phyloP scores from a whole-genome alignment of 2,329 filamentous ascomycete genomes.

The Calonectria pseudoturangicola region DNA sequence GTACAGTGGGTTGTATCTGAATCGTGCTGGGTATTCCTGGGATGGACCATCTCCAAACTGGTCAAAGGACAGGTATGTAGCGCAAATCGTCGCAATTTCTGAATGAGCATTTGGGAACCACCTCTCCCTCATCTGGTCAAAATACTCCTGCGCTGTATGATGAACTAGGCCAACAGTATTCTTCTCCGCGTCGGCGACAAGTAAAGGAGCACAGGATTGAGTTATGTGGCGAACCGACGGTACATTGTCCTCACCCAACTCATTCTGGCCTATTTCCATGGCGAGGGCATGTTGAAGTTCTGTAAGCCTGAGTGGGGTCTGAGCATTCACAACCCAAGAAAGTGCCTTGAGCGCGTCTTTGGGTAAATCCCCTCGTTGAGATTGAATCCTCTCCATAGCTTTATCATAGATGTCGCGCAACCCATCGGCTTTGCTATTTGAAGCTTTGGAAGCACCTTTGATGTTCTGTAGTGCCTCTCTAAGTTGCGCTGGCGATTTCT shows the following conservation, averaged over 20 bases:
- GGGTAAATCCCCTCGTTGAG: background rate
- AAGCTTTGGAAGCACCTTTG: background rate
- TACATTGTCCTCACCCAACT: background rate
- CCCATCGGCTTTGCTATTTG: background rate
- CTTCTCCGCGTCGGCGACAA: background rate
- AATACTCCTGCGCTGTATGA: conserved; percentile 13
- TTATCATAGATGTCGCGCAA: background rate
- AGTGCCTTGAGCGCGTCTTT: background rate
- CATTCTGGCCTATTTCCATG: background rate
- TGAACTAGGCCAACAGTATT: conserved; percentile 1
- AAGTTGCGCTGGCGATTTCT: background rate
- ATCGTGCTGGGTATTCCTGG: conserved; percentile 41
- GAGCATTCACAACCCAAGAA: background rate
- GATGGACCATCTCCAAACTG: conserved; percentile 42
- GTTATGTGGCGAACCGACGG: background rate
- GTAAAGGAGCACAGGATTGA: background rate
- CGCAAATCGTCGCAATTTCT: conserved; percentile 56
- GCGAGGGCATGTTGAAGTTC: conserved; percentile 19
- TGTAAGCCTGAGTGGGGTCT: background rate
- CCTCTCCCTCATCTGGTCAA: background rate
- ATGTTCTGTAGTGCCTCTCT: background rate
- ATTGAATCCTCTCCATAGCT: background rate
- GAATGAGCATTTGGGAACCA: conserved; percentile 46
- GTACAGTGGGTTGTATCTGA: conserved; percentile 53
- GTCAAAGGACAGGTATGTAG: conserved; percentile 61